Evolutionary conservation across 2,329 filamentous ascomycete genomes (phyloP).

Genomic region (Plenodomus biglobosus): DNA sequence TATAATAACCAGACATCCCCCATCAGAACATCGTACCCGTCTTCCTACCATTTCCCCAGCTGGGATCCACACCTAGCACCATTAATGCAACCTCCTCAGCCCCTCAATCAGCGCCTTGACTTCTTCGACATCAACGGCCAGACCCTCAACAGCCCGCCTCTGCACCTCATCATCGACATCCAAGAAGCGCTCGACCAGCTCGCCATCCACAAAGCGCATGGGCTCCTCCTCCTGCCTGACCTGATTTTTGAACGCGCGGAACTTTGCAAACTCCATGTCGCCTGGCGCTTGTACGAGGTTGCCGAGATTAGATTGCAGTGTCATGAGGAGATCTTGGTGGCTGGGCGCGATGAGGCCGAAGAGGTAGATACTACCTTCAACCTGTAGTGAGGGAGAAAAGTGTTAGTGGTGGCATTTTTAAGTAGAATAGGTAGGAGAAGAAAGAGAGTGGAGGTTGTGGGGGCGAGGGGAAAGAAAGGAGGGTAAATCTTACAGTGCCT

Average conservation of each 20-base stretch:
- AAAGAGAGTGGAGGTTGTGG: constrained; percentile 11
- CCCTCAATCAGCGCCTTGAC: constrained; percentile 63
- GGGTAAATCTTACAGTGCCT: constrained; percentile 67
- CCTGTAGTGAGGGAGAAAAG: constrained; percentile 59
- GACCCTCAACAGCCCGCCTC: constrained; percentile 53
- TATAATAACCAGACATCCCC: too few relatives aligned
- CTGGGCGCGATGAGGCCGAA: constrained; percentile 74
- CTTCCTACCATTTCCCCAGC: neutral
- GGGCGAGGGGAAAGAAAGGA: neutral
- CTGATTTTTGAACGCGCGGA: constrained; percentile 77
- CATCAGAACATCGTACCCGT: too few relatives aligned
- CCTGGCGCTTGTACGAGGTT: constrained; percentile 69
- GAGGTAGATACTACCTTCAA: constrained; percentile 89
- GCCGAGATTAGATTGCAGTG: constrained; percentile 73
- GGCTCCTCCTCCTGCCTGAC: constrained; percentile 73
- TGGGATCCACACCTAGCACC: too few relatives aligned
- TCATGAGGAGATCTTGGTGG: constrained; percentile 78
- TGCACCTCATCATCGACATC: constrained; percentile 65
- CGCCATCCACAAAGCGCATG: constrained; percentile 87
- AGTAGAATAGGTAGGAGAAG: too few relatives aligned
- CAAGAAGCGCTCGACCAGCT: constrained; percentile 83
- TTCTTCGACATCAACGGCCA: constrained; percentile 59
- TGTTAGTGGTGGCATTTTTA: constrained; percentile 22
- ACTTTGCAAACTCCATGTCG: constrained; percentile 72
- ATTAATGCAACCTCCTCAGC: constrained; percentile 52